Percentiles rank a stretch among this genome's conserved stretches.
Evolutionary conservation across 2,329 filamentous ascomycete species (phyloP).

Genomic region (Beauveria australis): DNA sequence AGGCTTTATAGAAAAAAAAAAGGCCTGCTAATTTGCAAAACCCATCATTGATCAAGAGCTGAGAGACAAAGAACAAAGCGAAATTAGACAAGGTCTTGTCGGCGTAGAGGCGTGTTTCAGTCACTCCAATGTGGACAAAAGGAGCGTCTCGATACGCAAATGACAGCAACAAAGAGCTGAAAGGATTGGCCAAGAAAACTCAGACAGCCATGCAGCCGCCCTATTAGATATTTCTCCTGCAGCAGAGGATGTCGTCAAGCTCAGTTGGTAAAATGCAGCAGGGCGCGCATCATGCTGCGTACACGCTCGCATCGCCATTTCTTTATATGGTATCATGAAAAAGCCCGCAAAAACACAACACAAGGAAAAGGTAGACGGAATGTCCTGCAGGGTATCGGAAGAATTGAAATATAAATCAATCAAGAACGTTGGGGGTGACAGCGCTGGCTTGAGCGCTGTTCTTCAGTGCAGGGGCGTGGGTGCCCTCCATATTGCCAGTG

Average conservation of each 20-base stretch:
- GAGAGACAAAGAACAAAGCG: constrained; percentile 5
- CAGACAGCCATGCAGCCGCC: neutral
- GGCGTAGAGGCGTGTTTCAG: neutral
- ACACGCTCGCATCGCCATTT: neutral
- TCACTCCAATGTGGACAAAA: neutral
- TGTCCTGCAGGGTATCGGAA: constrained; percentile 5
- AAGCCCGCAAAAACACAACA: constrained; percentile 9
- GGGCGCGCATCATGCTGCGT: neutral
- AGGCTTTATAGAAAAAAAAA: constrained; percentile 13
- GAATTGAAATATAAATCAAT: neutral
- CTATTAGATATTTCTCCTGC: constrained; percentile 1
- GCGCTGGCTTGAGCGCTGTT: neutral
- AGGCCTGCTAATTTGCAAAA: constrained; percentile 4
- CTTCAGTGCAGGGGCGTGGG: constrained; percentile 21
- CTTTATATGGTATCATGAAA: constrained; percentile 21
- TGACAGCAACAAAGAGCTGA: neutral
- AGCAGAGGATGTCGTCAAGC: neutral
- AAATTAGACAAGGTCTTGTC: neutral
- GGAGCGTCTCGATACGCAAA: neutral
- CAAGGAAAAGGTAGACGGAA: neutral
- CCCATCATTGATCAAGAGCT: constrained; percentile 12
- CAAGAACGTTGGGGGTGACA: neutral
- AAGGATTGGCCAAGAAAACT: neutral
- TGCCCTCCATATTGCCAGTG: constrained; percentile 71
- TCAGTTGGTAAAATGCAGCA: neutral